These are phyloP conservation scores for Blastomyces percursus DNA, from an alignment of 2,329 filamentous ascomycete genomes.

Conservation along the genomic window DNA sequence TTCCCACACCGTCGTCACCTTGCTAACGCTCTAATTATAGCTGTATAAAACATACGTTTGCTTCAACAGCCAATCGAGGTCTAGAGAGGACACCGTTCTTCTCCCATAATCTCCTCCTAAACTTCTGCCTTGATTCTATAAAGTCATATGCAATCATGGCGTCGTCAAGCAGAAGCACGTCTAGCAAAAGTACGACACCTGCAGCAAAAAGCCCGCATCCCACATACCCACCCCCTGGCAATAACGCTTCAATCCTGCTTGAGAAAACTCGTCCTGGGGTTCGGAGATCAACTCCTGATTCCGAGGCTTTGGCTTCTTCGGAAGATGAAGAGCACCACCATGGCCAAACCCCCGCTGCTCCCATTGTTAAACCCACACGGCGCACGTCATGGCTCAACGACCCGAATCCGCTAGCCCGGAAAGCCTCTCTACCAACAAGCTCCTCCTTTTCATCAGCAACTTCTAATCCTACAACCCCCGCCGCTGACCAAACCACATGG, in stretches of 20 bases:
- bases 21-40: background rate
- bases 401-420: slow-evolving; percentile 55
- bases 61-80: background rate
- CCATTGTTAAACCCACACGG: slow-evolving; percentile 52
- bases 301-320: slow-evolving; percentile 83
- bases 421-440: slow-evolving; percentile 61
- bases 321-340: slow-evolving; percentile 75
- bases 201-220: slow-evolving; percentile 29
- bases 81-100: background rate
- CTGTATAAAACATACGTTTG: background rate
- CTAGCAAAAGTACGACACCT: slow-evolving; percentile 2
- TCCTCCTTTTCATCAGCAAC: slow-evolving; percentile 66
- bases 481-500: slow-evolving; percentile 49
- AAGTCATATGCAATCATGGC: slow-evolving; percentile 3
- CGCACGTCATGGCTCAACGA: slow-evolving; percentile 83
- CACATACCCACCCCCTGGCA: slow-evolving; percentile 40
- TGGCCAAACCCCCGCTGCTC: slow-evolving; percentile 40
- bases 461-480: slow-evolving; percentile 72
- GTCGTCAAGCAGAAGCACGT: slow-evolving; percentile 3
- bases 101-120: background rate
- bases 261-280: slow-evolving; percentile 60
- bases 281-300: slow-evolving; percentile 82
- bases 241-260: slow-evolving; percentile 54
- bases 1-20: background rate
- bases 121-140: background rate